Base-by-base conservation (phyloP, 176 grass and related monocot genomes). In the Rhynchospora tenuis region DNA sequence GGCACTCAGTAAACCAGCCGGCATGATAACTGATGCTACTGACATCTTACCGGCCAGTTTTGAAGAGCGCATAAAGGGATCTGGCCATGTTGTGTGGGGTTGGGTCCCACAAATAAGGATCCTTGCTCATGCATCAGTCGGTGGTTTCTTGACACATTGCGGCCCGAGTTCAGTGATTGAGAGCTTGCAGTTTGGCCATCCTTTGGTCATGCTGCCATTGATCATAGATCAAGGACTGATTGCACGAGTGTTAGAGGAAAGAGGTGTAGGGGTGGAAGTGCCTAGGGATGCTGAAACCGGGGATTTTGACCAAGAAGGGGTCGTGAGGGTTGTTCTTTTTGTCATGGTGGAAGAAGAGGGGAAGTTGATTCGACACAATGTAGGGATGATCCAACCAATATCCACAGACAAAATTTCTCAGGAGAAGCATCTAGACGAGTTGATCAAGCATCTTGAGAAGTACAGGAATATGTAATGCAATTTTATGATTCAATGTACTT, bases 81-180 rank as follows among this genome's bases (percentile, higher is more conserved):
- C 46, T 11, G 88, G 91, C 0, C 12, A 76, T 3, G 88, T 81
- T 17, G 3, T 62, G 1, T 15, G 20, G 9, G 81, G 58, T 16
- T 92, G 90, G 90, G 85, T 84, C 20, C 89, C 86, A 9, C 84
- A 92, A 77, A 61, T 87, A 56, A 56, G 86, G 6, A 56, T 92
- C 27, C 54, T 89, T 5, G 66, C 22, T 31, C 90, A 89, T 63
- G 38, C 0, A 12, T 83, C 81, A 0, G 68, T 89, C 7, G 87
- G 90, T 22, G 85, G 58, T 1, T 89, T 92, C 87, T 48, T 87
- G 16, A 89, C 85, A 60, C 87, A 89, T 72, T 85, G 81, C 22
- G 85, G 84, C 1, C 82, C 81, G 81, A 65, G 90, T 23, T 92
- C 90, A 6, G 42, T 60, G 19, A 22, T 89, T 27, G 85, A 92